Evolutionary conservation across 768 basidiomycete genomes (phyloP), one percentile per base, ranked within the genome.

Genomic region (Candolleomyces efflorescens): DNA sequence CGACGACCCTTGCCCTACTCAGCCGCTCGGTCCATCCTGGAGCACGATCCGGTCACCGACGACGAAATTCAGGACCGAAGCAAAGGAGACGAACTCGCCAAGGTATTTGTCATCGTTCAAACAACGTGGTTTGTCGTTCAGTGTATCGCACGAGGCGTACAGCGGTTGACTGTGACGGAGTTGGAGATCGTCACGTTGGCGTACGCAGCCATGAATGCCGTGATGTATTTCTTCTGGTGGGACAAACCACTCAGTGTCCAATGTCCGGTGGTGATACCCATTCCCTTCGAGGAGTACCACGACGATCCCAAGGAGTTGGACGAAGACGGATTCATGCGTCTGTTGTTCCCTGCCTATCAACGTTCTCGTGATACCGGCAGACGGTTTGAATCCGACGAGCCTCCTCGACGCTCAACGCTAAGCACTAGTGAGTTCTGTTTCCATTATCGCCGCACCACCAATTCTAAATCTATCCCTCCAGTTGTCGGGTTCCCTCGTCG

Each of bases 141-240:
- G 37, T 65, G 64, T 49, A 59, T 70, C 6, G 61, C 60, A 1
- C 68, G 71, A 1, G n/a, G n/a, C 15, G 15, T 23, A 2, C 57
- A 66, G 20, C 38, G 56, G 10, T 63, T 74, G 0, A 57, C 66
- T 3, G 41, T 70, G 5, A 71, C 69, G 1, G 65, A 70, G 26
- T 66, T 75, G n/a, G 72, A 76, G 54, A 53, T 73, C 9, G 57
- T 65, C 18, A 77, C 75, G 0, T 20, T 73, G 39, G 71, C 69
- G 1, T 68, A 71, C 24, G 70, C 68, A 3, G 55, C 63, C 2
- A 51, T 73, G 20, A 71, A 68, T 37, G 59, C 63, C 2, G 38
- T 68, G 18, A 68, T 61, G 41, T 74, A 70, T 55, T 27, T 53
- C 1, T 51, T 72, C 5, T 75, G 75, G 74, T 73, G 69, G 72